Percentiles rank a stretch among this genome's conserved stretches.
Evolutionary conservation across 2,329 filamentous ascomycete genomes (phyloP).

Genomic region (Alternaria gansuensis): DNA sequence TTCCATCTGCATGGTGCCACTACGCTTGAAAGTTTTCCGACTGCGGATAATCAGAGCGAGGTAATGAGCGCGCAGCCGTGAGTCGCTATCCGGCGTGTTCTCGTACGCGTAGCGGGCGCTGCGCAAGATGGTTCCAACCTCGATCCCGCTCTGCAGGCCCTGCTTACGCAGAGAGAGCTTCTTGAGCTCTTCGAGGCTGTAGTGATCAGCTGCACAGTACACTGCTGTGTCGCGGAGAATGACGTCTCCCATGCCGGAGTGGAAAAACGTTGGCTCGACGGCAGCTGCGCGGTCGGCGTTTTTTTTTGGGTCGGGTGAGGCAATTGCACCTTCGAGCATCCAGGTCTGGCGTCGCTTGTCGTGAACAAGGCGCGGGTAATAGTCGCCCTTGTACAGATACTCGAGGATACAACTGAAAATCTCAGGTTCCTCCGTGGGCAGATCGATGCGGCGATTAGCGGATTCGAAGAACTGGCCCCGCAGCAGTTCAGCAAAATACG

Average conservation of each 20-base stretch:
- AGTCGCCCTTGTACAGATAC: slow-evolving; percentile 97
- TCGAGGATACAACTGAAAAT: slow-evolving; percentile 93
- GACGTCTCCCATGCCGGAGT: slow-evolving; percentile 75
- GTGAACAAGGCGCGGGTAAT: slow-evolving; percentile 87
- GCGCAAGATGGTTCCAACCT: slow-evolving; percentile 88
- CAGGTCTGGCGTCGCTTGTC: slow-evolving; percentile 87
- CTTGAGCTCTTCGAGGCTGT: slow-evolving; percentile 92
- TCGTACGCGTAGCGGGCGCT: slow-evolving; percentile 95
- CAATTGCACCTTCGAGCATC: slow-evolving; percentile 79
- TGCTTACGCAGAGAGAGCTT: slow-evolving; percentile 91
- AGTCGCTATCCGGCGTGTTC: slow-evolving; percentile 92
- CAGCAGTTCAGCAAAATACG: slow-evolving; percentile 79
- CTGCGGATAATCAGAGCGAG: slow-evolving; percentile 96
- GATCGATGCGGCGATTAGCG: slow-evolving; percentile 76
- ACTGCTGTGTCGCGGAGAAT: slow-evolving; percentile 92
- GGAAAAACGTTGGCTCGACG: slow-evolving; percentile 79
- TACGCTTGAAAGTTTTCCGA: slow-evolving; percentile 97
- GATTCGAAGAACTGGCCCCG: slow-evolving; percentile 76
- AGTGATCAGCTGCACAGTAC: slow-evolving; percentile 91
- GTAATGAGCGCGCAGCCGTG: slow-evolving; percentile 93
- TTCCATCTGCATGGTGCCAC: slow-evolving; percentile 98
- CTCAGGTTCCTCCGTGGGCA: slow-evolving; percentile 84
- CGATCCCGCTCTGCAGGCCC: slow-evolving; percentile 89
- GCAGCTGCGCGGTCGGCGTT: slow-evolving; percentile 63
- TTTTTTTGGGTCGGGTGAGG: slow-evolving; percentile 64